A percentile compares a stretch with the other conserved stretches of the same genome.
Conservation (phyloP, 495 filamentous ascomycete genomes). For the Cercophora newfieldiana region DNA sequence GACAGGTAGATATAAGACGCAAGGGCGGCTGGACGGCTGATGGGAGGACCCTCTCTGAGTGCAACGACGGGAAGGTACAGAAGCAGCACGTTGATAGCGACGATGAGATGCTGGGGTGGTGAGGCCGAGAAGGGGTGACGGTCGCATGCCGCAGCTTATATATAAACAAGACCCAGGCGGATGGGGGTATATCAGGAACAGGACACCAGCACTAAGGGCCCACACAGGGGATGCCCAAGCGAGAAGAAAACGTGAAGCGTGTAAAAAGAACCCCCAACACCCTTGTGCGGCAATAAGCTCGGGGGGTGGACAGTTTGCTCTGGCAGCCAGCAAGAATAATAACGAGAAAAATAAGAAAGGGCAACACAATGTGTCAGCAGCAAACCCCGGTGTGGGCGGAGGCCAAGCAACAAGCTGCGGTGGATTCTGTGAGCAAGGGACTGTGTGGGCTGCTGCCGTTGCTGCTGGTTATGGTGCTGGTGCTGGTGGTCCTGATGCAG, state of each 20-base stretch:
- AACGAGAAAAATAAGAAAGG: conserved; percentile 1
- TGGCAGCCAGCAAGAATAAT: not conserved
- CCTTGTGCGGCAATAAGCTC: conserved; percentile 10
- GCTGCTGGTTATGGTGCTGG: not conserved
- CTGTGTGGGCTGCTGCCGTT: conserved; percentile 9
- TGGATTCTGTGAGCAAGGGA: not conserved
- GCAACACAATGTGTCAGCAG: not conserved
- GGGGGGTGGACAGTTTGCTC: no score
- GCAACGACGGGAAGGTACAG: conserved; percentile 22
- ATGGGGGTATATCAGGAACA: conserved; percentile 24
- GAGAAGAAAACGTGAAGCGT: conserved; percentile 19
- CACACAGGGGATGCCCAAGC: conserved; percentile 14
- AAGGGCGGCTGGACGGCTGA: conserved; percentile 13
- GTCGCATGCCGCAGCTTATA: conserved; percentile 24
- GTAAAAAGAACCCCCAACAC: conserved; percentile 14
- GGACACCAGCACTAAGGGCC: conserved; percentile 11
- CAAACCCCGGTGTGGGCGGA: not conserved
- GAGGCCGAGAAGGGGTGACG: conserved; percentile 16
- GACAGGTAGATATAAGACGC: conserved; percentile 14
- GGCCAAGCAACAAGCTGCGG: conserved; percentile 5
- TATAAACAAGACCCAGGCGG: conserved; percentile 19
- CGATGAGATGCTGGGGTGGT: conserved; percentile 15
- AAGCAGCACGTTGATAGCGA: conserved; percentile 9
- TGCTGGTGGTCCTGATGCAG: not conserved
- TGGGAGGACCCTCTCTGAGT: conserved; percentile 19